Percentiles rank a stretch among this genome's conserved stretches.
phyloP scores from a whole-genome alignment of 2,329 filamentous ascomycete species.

The Fusarium metavorans region DNA sequence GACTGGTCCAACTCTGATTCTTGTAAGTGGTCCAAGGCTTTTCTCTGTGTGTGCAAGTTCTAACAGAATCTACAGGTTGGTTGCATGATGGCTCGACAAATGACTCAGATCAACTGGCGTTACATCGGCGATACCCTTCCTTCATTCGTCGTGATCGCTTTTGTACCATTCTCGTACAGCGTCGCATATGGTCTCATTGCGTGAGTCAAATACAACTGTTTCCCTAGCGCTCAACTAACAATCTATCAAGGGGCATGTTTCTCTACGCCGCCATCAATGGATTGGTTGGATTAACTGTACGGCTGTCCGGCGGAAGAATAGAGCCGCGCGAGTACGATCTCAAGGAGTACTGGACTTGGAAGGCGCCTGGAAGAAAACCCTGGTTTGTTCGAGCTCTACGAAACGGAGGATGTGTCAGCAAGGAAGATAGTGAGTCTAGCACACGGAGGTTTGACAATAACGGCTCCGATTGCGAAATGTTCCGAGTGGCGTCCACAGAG shows the following conservation, averaged over 20 bases:
- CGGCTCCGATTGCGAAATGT: conserved; percentile 27
- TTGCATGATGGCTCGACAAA: conserved; percentile 80
- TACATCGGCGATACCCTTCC: conserved; percentile 84
- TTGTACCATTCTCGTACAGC: conserved; percentile 87
- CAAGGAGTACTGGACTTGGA: conserved; percentile 43
- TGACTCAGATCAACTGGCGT: conserved; percentile 83
- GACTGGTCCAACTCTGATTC: conserved; percentile 80
- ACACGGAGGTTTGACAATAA: neutral
- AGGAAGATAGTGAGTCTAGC: neutral
- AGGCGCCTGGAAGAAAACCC: conserved; percentile 18
- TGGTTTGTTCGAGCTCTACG: conserved; percentile 28
- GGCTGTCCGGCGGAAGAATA: conserved; percentile 18
- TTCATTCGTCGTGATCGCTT: conserved; percentile 80
- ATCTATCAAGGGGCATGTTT: conserved; percentile 21
- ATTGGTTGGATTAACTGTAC: conserved; percentile 17
- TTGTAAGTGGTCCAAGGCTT: conserved; percentile 48
- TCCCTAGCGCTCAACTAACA: neutral
- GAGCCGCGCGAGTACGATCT: conserved; percentile 36
- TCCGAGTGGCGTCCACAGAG: conserved; percentile 15
- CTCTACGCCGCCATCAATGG: conserved; percentile 28
- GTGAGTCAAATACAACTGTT: neutral
- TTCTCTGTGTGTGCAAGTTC: too few species aligned
- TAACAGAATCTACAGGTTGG: conserved; percentile 62
- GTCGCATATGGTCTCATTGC: conserved; percentile 86
- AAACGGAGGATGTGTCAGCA: neutral